Percentiles rank a stretch among this genome's conserved stretches.
phyloP scores from a whole-genome alignment of 2,329 filamentous ascomycete species.

The Colletotrichum tropicale region DNA sequence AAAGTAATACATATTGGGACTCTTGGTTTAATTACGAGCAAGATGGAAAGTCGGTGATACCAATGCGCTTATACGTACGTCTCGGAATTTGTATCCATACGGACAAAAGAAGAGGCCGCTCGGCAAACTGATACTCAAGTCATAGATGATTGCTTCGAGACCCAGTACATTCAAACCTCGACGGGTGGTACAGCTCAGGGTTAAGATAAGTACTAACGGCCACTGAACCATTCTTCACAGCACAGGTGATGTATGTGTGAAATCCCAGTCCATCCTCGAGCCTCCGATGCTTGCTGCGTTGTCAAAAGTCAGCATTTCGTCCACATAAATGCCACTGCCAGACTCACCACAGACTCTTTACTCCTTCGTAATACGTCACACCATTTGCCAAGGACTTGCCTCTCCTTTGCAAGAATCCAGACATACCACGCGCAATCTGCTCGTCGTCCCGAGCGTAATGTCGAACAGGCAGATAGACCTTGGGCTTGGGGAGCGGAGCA shows the following conservation, averaged over 20 bases:
- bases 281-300: not conserved
- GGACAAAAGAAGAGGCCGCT: not conserved
- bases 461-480: conserved; percentile 36
- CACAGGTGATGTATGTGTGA: not conserved
- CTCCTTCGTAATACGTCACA: not conserved
- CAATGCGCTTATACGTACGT: not conserved
- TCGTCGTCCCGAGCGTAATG: conserved; percentile 31
- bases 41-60: not conserved
- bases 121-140: not conserved
- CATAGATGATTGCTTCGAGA: not conserved
- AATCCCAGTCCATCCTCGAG: not conserved
- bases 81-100: not conserved
- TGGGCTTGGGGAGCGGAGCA: conserved; percentile 25
- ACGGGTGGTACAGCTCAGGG: not conserved
- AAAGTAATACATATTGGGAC: not conserved
- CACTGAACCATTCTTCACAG: not conserved
- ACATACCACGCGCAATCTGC: not conserved
- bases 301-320: not conserved
- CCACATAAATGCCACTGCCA: not conserved
- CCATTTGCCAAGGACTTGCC: not conserved
- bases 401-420: not conserved
- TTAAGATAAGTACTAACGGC: not conserved
- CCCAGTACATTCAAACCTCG: not conserved
- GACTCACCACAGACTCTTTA: not conserved
- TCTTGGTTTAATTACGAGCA: not conserved